Percentiles rank a stretch among this genome's conserved stretches.
Conservation (phyloP, 345 rosid species). For the Pelargonium nanum region DNA sequence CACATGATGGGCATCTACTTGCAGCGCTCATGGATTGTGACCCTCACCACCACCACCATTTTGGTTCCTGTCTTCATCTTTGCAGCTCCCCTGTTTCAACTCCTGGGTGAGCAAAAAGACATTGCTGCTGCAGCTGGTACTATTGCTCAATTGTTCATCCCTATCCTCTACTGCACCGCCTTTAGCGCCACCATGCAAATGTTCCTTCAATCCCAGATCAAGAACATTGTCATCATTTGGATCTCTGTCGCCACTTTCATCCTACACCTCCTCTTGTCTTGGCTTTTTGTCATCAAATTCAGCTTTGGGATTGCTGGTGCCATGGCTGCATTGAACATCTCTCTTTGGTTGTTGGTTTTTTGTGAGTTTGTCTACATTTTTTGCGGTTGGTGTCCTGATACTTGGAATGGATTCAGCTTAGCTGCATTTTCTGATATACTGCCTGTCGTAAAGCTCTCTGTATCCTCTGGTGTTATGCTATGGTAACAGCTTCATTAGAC, state of each 20-base stretch:
- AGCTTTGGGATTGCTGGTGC: slow-evolving; percentile 13
- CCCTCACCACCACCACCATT: slow-evolving; percentile 11
- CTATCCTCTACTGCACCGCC: slow-evolving; percentile 16
- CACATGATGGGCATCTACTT: slow-evolving; percentile 34
- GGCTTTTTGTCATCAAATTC: slow-evolving; percentile 13
- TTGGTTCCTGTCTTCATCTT: slow-evolving; percentile 21
- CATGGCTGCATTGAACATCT: slow-evolving; percentile 9
- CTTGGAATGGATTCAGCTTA: slow-evolving; percentile 15
- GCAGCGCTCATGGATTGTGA: slow-evolving; percentile 30
- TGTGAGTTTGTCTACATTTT: slow-evolving; percentile 14
- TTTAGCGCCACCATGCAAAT: slow-evolving; percentile 19
- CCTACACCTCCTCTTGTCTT: slow-evolving; percentile 12
- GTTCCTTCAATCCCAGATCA: slow-evolving; percentile 25
- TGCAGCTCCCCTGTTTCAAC: slow-evolving; percentile 13
- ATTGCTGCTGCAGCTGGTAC: slow-evolving; percentile 12
- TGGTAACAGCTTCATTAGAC: slow-evolving; percentile 7
- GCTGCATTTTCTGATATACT: slow-evolving; percentile 14
- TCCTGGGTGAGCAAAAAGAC: slow-evolving; percentile 16
- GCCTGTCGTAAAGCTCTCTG: slow-evolving; percentile 21
- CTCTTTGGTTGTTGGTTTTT: slow-evolving; percentile 13
- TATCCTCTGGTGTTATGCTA: slow-evolving; percentile 19
- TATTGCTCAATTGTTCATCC: slow-evolving; percentile 21
- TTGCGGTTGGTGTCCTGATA: slow-evolving; percentile 17
- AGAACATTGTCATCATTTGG: slow-evolving; percentile 19
- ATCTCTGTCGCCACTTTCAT: slow-evolving; percentile 7